Evolutionary conservation across 768 basidiomycete species (phyloP).

Genomic region (Hypholoma fasciculare): DNA sequence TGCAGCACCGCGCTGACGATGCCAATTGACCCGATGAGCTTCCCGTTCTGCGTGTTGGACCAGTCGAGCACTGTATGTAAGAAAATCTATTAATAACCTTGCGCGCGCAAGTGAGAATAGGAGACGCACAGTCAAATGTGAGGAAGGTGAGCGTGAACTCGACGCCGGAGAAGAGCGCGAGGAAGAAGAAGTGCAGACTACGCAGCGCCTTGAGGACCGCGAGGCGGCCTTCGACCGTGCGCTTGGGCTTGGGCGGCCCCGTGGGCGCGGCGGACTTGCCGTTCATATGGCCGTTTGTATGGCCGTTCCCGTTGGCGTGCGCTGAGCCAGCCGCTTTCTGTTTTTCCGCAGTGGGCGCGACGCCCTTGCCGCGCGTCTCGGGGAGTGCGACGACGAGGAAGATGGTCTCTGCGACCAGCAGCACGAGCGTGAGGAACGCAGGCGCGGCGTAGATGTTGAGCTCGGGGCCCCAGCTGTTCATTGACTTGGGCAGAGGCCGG

Average conservation of each 20-base stretch:
- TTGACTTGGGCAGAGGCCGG: conserved; percentile 65
- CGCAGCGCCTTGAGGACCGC: conserved; percentile 58
- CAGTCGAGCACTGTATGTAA: conserved; percentile 72
- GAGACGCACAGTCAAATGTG: conserved; percentile 77
- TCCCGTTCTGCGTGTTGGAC: conserved; percentile 87
- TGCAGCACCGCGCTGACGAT: conserved; percentile 88
- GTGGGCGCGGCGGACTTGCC: conserved; percentile 14
- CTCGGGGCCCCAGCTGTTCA: conserved; percentile 55
- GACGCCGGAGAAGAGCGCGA: conserved; percentile 90
- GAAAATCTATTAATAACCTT: background rate
- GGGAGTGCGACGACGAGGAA: conserved; percentile 79
- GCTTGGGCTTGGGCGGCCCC: conserved; percentile 28
- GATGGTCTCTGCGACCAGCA: conserved; percentile 77
- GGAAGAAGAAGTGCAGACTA: conserved; percentile 78
- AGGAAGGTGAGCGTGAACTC: conserved; percentile 97
- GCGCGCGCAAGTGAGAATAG: background rate
- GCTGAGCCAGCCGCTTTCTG: conserved; percentile 15
- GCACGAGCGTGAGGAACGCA: conserved; percentile 77
- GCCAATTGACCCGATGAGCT: conserved; percentile 84
- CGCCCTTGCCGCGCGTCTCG: conserved; percentile 71
- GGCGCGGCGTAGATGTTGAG: conserved; percentile 91
- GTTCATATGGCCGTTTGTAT: conserved; percentile 19
- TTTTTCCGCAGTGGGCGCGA: conserved; percentile 16
- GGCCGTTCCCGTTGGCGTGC: conserved; percentile 18
- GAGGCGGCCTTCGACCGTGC: conserved; percentile 51